Conservation (phyloP, 1,284 basidiomycete genomes). For the Earliella scabrosa region DNA sequence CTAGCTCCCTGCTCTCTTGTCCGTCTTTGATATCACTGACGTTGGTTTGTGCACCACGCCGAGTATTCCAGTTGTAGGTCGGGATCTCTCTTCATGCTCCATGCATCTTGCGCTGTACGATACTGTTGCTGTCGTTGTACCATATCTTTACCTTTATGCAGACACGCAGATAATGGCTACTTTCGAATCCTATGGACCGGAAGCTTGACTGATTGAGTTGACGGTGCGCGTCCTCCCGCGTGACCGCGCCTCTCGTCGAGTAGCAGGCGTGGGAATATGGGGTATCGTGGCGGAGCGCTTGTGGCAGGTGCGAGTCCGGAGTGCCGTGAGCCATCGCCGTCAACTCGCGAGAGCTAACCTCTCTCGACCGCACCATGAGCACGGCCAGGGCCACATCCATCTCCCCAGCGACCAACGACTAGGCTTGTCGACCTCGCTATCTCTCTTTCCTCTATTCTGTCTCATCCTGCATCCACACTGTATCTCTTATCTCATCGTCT, state of each 20-base stretch:
- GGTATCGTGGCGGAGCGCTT: neutral
- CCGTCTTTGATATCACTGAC: conserved; percentile 14
- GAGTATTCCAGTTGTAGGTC: conserved; percentile 4
- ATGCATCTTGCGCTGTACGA: conserved; percentile 15
- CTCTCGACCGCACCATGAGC: conserved; percentile 9
- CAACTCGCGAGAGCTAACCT: conserved; percentile 11
- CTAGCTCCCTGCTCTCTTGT: neutral
- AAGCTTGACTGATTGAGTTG: neutral
- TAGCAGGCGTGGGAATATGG: conserved; percentile 19
- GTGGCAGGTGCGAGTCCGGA: neutral
- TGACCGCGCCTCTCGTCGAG: neutral
- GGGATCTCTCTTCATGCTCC: neutral
- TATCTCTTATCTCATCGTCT: conserved; percentile 31
- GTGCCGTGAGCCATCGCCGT: neutral
- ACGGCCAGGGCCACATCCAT: conserved; percentile 7
- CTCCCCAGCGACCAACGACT: neutral
- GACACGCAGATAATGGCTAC: conserved; percentile 16
- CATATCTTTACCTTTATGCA: conserved; percentile 14
- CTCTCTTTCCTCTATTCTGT: conserved; percentile 1
- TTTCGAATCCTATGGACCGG: neutral
- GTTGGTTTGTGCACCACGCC: conserved; percentile 3
- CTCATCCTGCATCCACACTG: conserved; percentile 12
- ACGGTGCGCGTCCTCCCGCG: neutral
- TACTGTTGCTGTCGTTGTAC: conserved; percentile 17
- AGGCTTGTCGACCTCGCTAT: neutral